Percentiles rank a stretch among this genome's conserved stretches.
phyloP scores from a whole-genome alignment of 352 stramenopile genomes.

The Pythium brassicae region DNA sequence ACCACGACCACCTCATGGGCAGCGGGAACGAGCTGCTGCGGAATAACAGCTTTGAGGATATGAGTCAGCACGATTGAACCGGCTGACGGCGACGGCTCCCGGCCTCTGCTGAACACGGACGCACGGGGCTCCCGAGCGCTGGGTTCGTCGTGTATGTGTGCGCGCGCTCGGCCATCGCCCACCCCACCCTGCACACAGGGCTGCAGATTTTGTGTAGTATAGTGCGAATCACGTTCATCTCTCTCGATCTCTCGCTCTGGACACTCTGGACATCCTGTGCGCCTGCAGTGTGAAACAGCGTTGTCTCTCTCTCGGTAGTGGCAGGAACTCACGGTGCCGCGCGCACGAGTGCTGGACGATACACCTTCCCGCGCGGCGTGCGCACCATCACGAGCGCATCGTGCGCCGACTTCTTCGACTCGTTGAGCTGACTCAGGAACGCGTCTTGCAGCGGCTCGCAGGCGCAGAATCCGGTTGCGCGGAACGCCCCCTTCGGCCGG shows the following conservation, averaged over 20 bases:
- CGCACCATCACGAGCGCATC: slow-evolving; percentile 44
- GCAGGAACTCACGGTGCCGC: neutral
- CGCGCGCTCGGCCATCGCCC: neutral
- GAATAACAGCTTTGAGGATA: slow-evolving; percentile 55
- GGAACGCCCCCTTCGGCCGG: slow-evolving; percentile 59
- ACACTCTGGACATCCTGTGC: neutral
- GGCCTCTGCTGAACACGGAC: neutral
- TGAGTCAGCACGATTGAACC: slow-evolving; percentile 14
- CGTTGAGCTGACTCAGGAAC: slow-evolving; percentile 22
- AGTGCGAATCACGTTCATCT: slow-evolving; percentile 4
- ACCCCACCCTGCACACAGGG: neutral
- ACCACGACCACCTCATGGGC: slow-evolving; percentile 72
- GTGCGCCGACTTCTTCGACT: neutral
- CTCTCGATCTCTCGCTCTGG: neutral
- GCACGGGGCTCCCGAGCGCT: neutral
- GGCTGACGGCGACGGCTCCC: neutral
- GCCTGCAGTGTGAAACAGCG: too few species aligned
- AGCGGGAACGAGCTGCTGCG: slow-evolving; percentile 70
- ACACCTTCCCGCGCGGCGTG: slow-evolving; percentile 37
- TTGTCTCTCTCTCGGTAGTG: too few species aligned
- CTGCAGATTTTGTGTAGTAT: slow-evolving; percentile 9
- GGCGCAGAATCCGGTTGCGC: slow-evolving; percentile 56
- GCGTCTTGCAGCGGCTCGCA: slow-evolving; percentile 61
- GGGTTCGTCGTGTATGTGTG: neutral
- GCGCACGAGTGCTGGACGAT: slow-evolving; percentile 32